These are phyloP conservation scores for Stagonosporopsis cucurbitacearum DNA, from an alignment of 2,329 filamentous ascomycete genomes.

Conservation along the genomic window DNA sequence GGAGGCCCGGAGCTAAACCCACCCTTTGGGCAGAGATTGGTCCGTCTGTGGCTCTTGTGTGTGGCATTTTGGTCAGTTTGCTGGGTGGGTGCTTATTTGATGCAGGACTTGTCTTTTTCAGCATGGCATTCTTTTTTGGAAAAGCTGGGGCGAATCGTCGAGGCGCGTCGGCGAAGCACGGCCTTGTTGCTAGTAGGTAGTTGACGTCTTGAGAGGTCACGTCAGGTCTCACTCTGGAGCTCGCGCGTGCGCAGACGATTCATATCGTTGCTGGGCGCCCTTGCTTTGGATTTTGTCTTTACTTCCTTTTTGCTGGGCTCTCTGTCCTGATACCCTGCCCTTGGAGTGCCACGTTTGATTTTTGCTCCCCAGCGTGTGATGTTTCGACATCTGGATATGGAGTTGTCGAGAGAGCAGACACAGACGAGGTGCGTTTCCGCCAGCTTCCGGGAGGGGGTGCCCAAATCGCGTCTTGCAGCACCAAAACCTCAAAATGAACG, in stretches of 20 bases:
- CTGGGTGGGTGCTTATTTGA: constrained; percentile 1
- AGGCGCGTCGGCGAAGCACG: constrained; percentile 12
- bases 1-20: constrained; percentile 12
- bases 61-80: neutral
- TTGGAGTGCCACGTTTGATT: neutral
- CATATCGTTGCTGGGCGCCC: constrained; percentile 12
- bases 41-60: neutral
- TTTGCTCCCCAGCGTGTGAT: constrained; percentile 5
- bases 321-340: neutral
- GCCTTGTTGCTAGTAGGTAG: neutral
- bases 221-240: constrained; percentile 16
- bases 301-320: neutral
- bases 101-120: neutral
- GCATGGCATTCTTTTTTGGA: neutral
- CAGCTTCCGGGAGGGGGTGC: neutral
- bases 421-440: constrained; percentile 17
- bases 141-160: neutral
- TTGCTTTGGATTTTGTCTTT: constrained; percentile 7
- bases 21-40: neutral
- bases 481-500: neutral
- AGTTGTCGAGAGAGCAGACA: constrained; percentile 16
- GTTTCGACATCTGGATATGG: constrained; percentile 1
- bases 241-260: constrained; percentile 5
- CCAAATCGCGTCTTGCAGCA: neutral
- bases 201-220: constrained; percentile 12